Conservation (phyloP, 2,329 filamentous ascomycete species). For the Scleromitrula shiraiana region DNA sequence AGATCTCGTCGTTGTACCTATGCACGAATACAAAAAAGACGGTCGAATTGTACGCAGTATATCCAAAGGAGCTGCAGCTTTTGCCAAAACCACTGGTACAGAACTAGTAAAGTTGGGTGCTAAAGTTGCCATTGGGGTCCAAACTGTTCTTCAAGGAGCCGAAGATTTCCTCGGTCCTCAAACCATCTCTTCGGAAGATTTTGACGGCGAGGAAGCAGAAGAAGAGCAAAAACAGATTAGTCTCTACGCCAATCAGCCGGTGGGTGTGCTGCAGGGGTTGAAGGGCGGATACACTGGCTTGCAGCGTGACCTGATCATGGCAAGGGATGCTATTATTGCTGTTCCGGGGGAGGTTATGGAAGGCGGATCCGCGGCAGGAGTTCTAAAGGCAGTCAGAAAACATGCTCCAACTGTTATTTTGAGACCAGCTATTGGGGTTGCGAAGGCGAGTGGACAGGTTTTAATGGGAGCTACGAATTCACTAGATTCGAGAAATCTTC, state of each 20-base stretch:
- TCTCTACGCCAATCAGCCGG: slow-evolving; percentile 88
- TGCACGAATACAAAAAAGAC: slow-evolving; percentile 90
- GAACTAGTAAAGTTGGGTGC: slow-evolving; percentile 92
- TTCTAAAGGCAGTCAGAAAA: slow-evolving; percentile 67
- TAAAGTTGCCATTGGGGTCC: slow-evolving; percentile 89
- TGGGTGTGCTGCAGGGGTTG: slow-evolving; percentile 79
- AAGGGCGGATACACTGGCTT: slow-evolving; percentile 75
- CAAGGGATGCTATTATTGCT: slow-evolving; percentile 86
- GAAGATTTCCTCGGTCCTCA: slow-evolving; percentile 63
- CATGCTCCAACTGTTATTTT: slow-evolving; percentile 91
- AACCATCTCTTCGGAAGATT: slow-evolving; percentile 30
- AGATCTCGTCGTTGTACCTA: slow-evolving; percentile 80
- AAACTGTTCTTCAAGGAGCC: slow-evolving; percentile 82
- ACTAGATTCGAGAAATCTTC: slow-evolving; percentile 72
- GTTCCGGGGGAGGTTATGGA: slow-evolving; percentile 89
- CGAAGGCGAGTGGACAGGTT: slow-evolving; percentile 80
- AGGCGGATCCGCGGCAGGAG: slow-evolving; percentile 70
- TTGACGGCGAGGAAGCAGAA: slow-evolving; percentile 51
- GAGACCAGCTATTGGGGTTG: slow-evolving; percentile 81
- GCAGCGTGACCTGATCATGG: slow-evolving; percentile 77
- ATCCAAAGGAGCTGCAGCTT: slow-evolving; percentile 80
- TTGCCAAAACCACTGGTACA: slow-evolving; percentile 87
- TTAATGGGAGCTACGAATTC: slow-evolving; percentile 88
- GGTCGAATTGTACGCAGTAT: slow-evolving; percentile 87
- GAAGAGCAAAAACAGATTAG: slow-evolving; percentile 74